These are phyloP conservation scores for Aspergillus cavernicola DNA, from an alignment of 495 filamentous ascomycete genomes.

Conservation along the genomic window DNA sequence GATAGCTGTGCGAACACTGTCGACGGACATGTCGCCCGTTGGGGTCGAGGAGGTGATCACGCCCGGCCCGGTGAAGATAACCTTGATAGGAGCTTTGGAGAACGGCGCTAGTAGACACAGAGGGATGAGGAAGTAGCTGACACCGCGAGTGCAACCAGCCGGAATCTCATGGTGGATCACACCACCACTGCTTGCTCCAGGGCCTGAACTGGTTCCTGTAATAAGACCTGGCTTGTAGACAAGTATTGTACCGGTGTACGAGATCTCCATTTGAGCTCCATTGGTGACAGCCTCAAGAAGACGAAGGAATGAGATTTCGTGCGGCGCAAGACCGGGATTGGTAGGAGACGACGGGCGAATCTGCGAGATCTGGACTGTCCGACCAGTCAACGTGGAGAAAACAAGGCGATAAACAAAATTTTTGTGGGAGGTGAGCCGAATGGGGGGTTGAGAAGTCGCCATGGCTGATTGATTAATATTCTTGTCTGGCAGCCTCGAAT, in stretches of 20 bases:
- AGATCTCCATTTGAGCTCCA: conserved; percentile 90
- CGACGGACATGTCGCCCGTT: conserved; percentile 79
- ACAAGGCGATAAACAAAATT: conserved; percentile 80
- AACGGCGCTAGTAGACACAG: conserved; percentile 92
- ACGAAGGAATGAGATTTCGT: conserved; percentile 94
- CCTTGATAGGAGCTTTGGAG: conserved; percentile 80
- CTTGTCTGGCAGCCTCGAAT: conserved; percentile 19
- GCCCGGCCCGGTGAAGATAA: conserved; percentile 83
- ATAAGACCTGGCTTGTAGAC: conserved; percentile 91
- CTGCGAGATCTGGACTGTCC: conserved; percentile 83
- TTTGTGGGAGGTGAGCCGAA: conserved; percentile 77
- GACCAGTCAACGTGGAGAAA: conserved; percentile 86
- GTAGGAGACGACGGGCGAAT: conserved; percentile 84
- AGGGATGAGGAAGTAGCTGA: conserved; percentile 89
- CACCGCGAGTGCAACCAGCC: conserved; percentile 66
- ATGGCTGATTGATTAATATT: conserved; percentile 24
- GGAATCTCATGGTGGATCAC: conserved; percentile 76
- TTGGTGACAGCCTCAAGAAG: conserved; percentile 94
- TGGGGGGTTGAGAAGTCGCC: conserved; percentile 46
- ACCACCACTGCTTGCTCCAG: conserved; percentile 61
- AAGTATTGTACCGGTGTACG: conserved; percentile 87
- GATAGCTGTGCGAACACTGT: conserved; percentile 89
- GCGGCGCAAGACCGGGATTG: conserved; percentile 79
- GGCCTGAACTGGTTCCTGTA: conserved; percentile 67
- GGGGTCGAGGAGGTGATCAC: conserved; percentile 87